Conservation (phyloP, 2,329 filamentous ascomycete genomes). For the Epicoccum nigrum region DNA sequence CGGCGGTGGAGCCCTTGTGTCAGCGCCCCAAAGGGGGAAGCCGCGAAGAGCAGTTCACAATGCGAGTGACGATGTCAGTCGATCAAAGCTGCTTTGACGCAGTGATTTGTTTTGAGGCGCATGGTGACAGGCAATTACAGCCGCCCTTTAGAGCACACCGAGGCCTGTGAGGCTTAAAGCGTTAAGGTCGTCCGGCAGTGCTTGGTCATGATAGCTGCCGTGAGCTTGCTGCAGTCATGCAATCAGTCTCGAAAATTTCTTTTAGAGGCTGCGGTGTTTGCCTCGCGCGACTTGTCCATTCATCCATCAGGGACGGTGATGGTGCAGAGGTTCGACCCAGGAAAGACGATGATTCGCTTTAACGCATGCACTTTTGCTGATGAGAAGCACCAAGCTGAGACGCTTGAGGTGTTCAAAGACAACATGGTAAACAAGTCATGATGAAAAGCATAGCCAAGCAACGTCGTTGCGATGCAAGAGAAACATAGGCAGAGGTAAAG, state of each 20-base stretch:
- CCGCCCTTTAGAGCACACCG: neutral
- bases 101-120: constrained; percentile 1
- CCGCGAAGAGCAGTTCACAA: constrained; percentile 4
- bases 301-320: too few species aligned
- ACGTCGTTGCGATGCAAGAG: neutral
- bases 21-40: constrained; percentile 6
- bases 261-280: neutral
- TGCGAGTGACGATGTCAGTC: constrained; percentile 5
- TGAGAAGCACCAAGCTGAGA: too few species aligned
- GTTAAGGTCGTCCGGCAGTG: neutral
- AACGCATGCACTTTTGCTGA: too few species aligned
- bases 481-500: too few species aligned
- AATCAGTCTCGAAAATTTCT: too few species aligned
- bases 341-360: too few species aligned
- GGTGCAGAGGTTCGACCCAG: too few species aligned
- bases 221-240: neutral
- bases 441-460: neutral
- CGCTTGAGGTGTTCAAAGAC: too few species aligned
- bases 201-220: neutral
- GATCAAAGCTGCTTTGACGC: neutral
- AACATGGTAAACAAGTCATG: too few species aligned
- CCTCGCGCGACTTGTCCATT: too few species aligned
- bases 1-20: constrained; percentile 18
- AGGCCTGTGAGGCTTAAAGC: constrained; percentile 1
- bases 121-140: neutral